These are phyloP conservation scores for Solanum hybrid DNA, from an alignment of 305 asterid species.

Conservation along the genomic window DNA sequence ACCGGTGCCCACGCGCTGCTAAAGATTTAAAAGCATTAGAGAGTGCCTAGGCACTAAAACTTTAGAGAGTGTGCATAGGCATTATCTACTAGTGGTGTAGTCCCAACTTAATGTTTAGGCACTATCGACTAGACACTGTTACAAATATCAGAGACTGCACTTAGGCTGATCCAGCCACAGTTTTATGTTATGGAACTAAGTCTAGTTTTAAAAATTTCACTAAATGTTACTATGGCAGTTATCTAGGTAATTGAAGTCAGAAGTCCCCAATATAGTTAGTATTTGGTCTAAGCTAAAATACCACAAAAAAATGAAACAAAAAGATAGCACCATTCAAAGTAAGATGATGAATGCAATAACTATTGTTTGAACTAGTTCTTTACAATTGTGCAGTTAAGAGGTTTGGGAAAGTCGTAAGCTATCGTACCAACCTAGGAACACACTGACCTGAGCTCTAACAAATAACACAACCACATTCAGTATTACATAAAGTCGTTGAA, in stretches of 20 bases:
- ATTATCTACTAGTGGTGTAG: neutral
- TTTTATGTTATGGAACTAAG: neutral
- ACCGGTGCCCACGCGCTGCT: neutral
- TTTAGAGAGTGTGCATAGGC: neutral
- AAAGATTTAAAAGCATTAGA: neutral
- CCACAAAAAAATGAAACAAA: neutral
- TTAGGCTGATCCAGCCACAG: neutral
- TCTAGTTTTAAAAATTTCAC: neutral
- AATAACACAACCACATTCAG: neutral
- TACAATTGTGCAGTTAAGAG: neutral
- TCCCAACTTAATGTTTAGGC: neutral
- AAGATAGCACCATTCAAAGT: neutral
- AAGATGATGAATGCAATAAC: neutral
- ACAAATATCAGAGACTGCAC: neutral
- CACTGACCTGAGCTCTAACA: neutral
- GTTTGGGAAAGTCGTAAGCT: neutral
- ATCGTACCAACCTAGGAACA: neutral
- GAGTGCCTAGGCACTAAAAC: neutral
- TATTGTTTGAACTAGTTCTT: neutral
- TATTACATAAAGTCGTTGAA: neutral
- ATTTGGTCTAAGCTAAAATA: neutral
- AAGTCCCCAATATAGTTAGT: neutral
- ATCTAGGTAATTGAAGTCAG: neutral
- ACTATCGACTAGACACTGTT: neutral
- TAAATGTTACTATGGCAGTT: neutral